Conservation (phyloP, 176 grass and related monocot genomes). For the Hyparrhenia diplandra region DNA sequence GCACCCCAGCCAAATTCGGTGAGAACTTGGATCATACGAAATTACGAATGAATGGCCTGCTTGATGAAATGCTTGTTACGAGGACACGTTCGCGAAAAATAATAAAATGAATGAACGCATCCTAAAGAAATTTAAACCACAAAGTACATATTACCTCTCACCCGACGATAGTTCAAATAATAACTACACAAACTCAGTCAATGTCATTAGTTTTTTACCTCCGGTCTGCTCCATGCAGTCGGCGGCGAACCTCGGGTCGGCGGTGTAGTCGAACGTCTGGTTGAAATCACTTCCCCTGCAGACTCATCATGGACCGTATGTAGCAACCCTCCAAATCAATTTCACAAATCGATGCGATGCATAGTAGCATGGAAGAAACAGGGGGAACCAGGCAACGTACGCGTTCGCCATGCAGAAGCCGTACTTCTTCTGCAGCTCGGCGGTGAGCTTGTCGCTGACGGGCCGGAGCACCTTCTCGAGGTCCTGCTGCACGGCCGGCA, state of each 20-base stretch:
- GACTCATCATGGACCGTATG: too few relatives aligned
- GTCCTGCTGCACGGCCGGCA: not conserved
- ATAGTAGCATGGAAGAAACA: not conserved
- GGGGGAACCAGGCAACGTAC: slow-evolving; percentile 18
- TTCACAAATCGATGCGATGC: too few relatives aligned
- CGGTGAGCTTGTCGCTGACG: slow-evolving; percentile 16
- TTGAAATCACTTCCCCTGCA: slow-evolving; percentile 52
- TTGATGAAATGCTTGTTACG: too few relatives aligned
- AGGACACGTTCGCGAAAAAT: too few relatives aligned
- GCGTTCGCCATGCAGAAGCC: slow-evolving; percentile 43
- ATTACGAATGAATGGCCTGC: too few relatives aligned
- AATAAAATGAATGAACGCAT: too few relatives aligned
- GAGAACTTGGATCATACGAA: too few relatives aligned
- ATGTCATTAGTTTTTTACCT: slow-evolving; percentile 35
- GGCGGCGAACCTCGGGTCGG: slow-evolving; percentile 33
- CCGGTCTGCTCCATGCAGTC: slow-evolving; percentile 36
- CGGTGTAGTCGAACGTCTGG: slow-evolving; percentile 45
- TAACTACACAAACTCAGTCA: not conserved
- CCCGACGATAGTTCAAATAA: too few relatives aligned
- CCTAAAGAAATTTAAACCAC: too few relatives aligned
- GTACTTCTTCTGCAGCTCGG: slow-evolving; percentile 25
- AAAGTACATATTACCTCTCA: too few relatives aligned
- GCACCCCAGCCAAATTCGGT: too few relatives aligned
- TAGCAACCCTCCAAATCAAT: not conserved
- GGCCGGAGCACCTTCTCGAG: not conserved